phyloP scores from a whole-genome alignment of 2,329 filamentous ascomycete species.

The Calonectria crousiana region DNA sequence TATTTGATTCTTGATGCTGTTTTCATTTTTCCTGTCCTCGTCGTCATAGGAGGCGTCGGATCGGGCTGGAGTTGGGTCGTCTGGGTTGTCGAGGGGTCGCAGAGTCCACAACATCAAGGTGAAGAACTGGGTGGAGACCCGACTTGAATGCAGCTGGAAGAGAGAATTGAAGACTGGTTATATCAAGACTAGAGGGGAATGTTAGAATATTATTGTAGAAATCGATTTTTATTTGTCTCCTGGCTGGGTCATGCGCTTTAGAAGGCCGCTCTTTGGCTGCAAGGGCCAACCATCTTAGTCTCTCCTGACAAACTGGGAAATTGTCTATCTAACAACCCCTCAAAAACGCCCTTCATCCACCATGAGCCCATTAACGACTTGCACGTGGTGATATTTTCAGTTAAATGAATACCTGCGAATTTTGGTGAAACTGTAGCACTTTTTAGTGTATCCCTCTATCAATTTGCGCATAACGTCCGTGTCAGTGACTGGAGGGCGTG shows the following conservation, averaged over 20 bases:
- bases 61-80: background rate
- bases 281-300: background rate
- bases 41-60: too few species aligned
- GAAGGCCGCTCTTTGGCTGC: background rate
- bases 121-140: background rate
- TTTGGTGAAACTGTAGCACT: background rate
- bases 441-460: conserved; percentile 4
- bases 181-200: too few species aligned
- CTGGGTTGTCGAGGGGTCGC: background rate
- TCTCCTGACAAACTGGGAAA: conserved; percentile 8
- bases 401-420: background rate
- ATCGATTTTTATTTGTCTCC: background rate
- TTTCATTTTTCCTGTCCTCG: background rate
- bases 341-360: background rate
- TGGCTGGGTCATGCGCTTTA: background rate
- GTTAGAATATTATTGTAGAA: background rate
- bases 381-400: background rate
- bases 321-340: conserved; percentile 17
- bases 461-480: background rate
- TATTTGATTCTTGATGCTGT: background rate
- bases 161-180: too few species aligned
- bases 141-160: background rate
- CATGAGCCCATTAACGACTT: background rate
- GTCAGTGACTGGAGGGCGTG: conserved; percentile 6
- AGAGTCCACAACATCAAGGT: background rate